Conservation (phyloP, 768 basidiomycete species). For the Multifurca ochricompacta region DNA sequence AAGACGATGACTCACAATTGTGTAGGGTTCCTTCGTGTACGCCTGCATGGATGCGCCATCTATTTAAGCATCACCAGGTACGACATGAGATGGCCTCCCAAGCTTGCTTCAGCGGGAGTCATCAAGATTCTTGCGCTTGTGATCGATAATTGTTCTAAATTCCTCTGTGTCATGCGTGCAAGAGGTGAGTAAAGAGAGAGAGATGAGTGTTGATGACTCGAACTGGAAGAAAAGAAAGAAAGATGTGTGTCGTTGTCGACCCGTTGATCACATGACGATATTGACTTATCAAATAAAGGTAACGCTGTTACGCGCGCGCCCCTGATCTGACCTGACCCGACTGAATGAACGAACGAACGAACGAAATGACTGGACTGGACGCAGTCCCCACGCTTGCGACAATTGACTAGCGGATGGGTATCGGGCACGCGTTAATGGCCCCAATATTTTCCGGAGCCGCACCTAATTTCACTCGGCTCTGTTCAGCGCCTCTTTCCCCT, state of each 20-base stretch:
- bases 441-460: background rate
- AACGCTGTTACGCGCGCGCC: no score
- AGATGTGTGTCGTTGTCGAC: background rate
- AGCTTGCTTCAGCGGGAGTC: slow-evolving; percentile 1
- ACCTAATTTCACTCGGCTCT: background rate
- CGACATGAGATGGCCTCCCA: background rate
- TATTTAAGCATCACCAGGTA: slow-evolving; percentile 9
- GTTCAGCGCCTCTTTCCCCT: background rate
- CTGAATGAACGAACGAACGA: no score
- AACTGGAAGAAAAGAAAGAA: background rate
- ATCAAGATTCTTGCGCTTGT: slow-evolving; percentile 2
- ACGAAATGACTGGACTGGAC: no score
- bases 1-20: slow-evolving; percentile 42
- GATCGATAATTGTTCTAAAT: slow-evolving; percentile 9
- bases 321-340: no score
- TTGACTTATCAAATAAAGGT: background rate
- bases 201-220: background rate
- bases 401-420: background rate
- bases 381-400: no score
- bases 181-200: background rate
- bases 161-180: slow-evolving; percentile 1
- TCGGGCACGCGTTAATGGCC: background rate
- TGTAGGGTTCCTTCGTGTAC: slow-evolving; percentile 70
- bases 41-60: slow-evolving; percentile 41
- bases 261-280: slow-evolving; percentile 2